These are phyloP conservation scores for Xylariaceae sp. DNA, from an alignment of 2,329 filamentous ascomycete species.

Conservation along the genomic window DNA sequence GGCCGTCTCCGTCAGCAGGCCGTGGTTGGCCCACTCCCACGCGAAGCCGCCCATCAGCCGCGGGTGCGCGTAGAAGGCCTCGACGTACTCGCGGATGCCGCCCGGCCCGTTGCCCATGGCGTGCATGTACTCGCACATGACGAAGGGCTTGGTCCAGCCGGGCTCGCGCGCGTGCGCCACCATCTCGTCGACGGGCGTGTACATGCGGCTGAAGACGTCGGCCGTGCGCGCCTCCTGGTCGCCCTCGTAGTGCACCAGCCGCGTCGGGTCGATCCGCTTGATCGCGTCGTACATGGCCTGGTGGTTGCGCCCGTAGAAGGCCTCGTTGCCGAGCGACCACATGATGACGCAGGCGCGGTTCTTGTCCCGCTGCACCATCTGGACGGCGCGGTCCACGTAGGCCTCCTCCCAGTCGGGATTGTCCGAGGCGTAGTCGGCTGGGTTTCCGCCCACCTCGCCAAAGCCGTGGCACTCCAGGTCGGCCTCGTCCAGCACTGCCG, in stretches of 20 bases:
- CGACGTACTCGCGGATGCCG: slow-evolving; percentile 58
- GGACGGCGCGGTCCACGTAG: slow-evolving; percentile 59
- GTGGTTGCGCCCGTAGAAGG: slow-evolving; percentile 62
- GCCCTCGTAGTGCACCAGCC: slow-evolving; percentile 59
- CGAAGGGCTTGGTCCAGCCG: slow-evolving; percentile 47
- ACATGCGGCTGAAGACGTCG: slow-evolving; percentile 62
- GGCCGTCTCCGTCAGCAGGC: slow-evolving; percentile 35
- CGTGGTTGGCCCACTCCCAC: slow-evolving; percentile 58
- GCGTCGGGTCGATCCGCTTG: slow-evolving; percentile 45
- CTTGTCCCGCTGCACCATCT: slow-evolving; percentile 53
- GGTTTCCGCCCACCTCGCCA: slow-evolving; percentile 30
- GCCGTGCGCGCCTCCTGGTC: slow-evolving; percentile 49
- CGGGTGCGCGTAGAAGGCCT: slow-evolving; percentile 53
- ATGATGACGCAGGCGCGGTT: slow-evolving; percentile 60
- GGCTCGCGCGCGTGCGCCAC: slow-evolving; percentile 31
- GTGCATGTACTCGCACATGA: slow-evolving; percentile 48
- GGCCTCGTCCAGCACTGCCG: slow-evolving; percentile 52
- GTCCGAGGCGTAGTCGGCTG: slow-evolving; percentile 47
- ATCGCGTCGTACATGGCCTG: slow-evolving; percentile 60
- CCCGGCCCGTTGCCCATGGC: slow-evolving; percentile 71
- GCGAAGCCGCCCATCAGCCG: slow-evolving; percentile 57
- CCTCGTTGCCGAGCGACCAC: slow-evolving; percentile 67
- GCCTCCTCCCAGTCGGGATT: slow-evolving; percentile 55
- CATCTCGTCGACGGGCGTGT: slow-evolving; percentile 43
- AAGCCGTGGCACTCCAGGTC: slow-evolving; percentile 50